Base-by-base conservation (phyloP, 371 early-diverging fungal species). In the Mucor irregularis region DNA sequence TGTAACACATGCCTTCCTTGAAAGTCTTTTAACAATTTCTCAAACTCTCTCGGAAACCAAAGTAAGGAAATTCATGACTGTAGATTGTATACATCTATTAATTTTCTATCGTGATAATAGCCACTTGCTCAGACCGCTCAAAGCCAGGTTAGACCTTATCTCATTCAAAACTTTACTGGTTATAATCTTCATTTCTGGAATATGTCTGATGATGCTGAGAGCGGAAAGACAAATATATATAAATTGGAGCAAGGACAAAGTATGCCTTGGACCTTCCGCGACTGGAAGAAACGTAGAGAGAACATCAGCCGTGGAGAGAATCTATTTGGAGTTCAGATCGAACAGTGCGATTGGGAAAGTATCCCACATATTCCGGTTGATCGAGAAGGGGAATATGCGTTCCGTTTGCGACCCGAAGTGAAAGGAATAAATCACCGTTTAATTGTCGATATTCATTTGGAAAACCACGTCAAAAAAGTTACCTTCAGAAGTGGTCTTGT, bases 281-380 rank as follows among this genome's bases (percentile, higher is more conserved):
- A 93, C 63, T 94, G 92, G 92, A 80, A 88, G 30, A 78, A 76
- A 13, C 82, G 87, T 56, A 78, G 91, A 48, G 89, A 90, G 62
- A 59, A 49, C 11, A 61, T 50, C 21, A 64, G 61, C 14, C 25
- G 74, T 24, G 65, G 72, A 43, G 64, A 74, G 71, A 87, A 90
- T 53, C 64, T 78, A 39, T 54, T 94, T 16, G 90, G 88, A 6
- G 56, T 92, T 2, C 86, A 89, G 60, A 71, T 92, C 16, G 58
- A 83, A 37, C 83, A 89, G 11, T 81, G 74, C 21, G 62, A 80
- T 43, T 92, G 92, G 91, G 89, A 93, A 59, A 81, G 82, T 40
- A 57, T 91, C 17, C 78, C 82, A 19, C 79, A 80, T 17, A 78
- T 93, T 21, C 57, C 83, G 14, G 81, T 95, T 11, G 94, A 94